These are phyloP conservation scores for Aspergillus puulaauensis DNA, from an alignment of 2,329 filamentous ascomycete genomes.

Conservation along the genomic window DNA sequence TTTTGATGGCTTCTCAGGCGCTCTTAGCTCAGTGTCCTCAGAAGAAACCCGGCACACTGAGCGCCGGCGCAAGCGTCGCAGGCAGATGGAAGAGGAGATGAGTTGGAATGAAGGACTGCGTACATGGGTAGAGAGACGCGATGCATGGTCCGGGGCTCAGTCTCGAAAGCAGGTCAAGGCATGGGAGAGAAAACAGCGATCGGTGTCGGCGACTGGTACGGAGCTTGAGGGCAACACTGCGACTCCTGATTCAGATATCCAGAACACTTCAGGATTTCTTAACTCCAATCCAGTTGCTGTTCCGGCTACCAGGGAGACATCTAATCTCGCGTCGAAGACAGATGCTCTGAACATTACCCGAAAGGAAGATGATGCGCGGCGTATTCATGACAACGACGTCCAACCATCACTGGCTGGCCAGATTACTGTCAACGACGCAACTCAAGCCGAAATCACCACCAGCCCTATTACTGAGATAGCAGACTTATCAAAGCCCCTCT, in stretches of 20 bases:
- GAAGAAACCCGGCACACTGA: slow-evolving; percentile 48
- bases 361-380: slow-evolving; percentile 7
- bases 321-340: slow-evolving; percentile 19
- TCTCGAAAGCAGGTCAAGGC: slow-evolving; percentile 28
- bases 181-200: slow-evolving; percentile 15
- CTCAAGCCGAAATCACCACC: slow-evolving; percentile 24
- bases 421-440: slow-evolving; percentile 16
- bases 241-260: not conserved
- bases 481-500: slow-evolving; percentile 30
- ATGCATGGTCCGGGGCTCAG: slow-evolving; percentile 79
- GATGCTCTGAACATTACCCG: slow-evolving; percentile 25
- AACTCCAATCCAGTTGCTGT: not conserved
- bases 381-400: slow-evolving; percentile 16
- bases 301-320: slow-evolving; percentile 5
- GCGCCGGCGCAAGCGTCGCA: slow-evolving; percentile 57
- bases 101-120: slow-evolving; percentile 78
- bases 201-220: not conserved
- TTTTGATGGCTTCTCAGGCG: not conserved
- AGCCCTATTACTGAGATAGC: slow-evolving; percentile 27
- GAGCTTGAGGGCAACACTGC: not conserved
- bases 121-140: slow-evolving; percentile 73
- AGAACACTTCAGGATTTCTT: not conserved
- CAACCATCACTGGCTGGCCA: slow-evolving; percentile 18
- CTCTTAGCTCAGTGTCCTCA: slow-evolving; percentile 18
- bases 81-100: slow-evolving; percentile 63